Evolutionary conservation across 768 basidiomycete genomes (phyloP).

Genomic region (Solioccasus polychromus): DNA sequence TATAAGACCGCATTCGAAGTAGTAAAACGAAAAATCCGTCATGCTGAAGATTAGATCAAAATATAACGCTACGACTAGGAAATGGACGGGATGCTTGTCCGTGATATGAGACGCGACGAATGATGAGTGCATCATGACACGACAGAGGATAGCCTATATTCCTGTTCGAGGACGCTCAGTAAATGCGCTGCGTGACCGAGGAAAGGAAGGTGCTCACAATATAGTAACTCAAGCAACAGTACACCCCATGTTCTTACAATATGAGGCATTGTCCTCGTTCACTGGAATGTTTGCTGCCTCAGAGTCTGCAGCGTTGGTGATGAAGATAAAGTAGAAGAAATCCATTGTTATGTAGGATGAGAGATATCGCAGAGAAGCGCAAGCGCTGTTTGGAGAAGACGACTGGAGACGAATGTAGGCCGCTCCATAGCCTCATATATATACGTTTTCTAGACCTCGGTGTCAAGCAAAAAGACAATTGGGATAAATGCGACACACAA

Average conservation of each 20-base stretch:
- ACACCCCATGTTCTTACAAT: too few species aligned
- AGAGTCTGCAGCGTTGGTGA: neutral
- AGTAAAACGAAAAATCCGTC: constrained; percentile 11
- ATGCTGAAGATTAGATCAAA: too few species aligned
- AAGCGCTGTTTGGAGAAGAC: constrained; percentile 4
- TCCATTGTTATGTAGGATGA: constrained; percentile 18
- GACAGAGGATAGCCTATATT: too few species aligned
- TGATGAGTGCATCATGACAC: too few species aligned
- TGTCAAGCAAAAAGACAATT: constrained; percentile 14
- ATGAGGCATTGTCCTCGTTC: constrained; percentile 4
- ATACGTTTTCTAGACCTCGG: constrained; percentile 9
- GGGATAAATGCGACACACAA: constrained; percentile 11
- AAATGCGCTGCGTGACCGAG: too few species aligned
- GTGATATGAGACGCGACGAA: too few species aligned
- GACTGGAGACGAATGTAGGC: constrained; percentile 3
- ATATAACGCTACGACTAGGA: too few species aligned
- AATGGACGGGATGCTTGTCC: too few species aligned
- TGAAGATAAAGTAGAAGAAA: constrained; percentile 2
- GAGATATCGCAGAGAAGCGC: constrained; percentile 5
- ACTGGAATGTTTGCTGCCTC: constrained; percentile 11
- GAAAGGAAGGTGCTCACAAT: constrained; percentile 11
- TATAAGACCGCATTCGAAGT: constrained; percentile 2
- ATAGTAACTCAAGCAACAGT: constrained; percentile 14
- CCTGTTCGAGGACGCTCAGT: too few species aligned
- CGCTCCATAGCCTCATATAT: constrained; percentile 10